phyloP scores from a whole-genome alignment of 768 basidiomycete species.

The Amylocystis lapponica region DNA sequence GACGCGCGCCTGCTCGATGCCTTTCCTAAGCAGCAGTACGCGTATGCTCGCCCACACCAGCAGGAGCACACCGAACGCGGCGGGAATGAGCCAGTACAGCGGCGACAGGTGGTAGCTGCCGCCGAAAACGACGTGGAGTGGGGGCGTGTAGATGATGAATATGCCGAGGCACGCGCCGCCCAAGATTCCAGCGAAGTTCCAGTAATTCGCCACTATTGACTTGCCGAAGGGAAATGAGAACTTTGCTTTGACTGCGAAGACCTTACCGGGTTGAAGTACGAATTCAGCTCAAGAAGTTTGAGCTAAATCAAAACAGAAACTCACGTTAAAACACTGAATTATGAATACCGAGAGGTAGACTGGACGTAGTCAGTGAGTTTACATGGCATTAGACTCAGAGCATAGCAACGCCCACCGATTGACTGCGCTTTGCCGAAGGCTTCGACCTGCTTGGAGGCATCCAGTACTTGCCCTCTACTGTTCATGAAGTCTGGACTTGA shows the following conservation, averaged over 20 bases:
- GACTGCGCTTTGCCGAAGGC: slow-evolving; percentile 58
- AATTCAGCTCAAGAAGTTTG: neutral
- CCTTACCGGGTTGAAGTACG: slow-evolving; percentile 25
- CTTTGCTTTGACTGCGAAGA: slow-evolving; percentile 63
- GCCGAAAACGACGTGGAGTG: slow-evolving; percentile 63
- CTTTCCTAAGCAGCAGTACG: slow-evolving; percentile 51
- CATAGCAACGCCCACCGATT: slow-evolving; percentile 36
- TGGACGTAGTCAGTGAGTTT: too few relatives aligned
- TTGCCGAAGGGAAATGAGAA: slow-evolving; percentile 61
- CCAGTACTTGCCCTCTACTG: slow-evolving; percentile 40
- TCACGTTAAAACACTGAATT: slow-evolving; percentile 62
- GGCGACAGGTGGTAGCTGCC: slow-evolving; percentile 53
- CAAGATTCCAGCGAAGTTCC: slow-evolving; percentile 60
- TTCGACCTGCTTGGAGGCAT: slow-evolving; percentile 45
- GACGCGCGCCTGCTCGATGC: slow-evolving; percentile 48
- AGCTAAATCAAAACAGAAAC: neutral
- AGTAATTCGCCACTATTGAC: slow-evolving; percentile 49
- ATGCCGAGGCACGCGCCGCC: slow-evolving; percentile 58
- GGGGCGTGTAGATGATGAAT: slow-evolving; percentile 66
- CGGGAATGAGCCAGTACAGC: slow-evolving; percentile 64
- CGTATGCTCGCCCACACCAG: slow-evolving; percentile 55
- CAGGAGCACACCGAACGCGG: slow-evolving; percentile 50
- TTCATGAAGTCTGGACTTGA: slow-evolving; percentile 52
- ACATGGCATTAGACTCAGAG: too few relatives aligned
- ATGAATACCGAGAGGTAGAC: slow-evolving; percentile 66